Evolutionary conservation across 2,329 filamentous ascomycete species (phyloP).

Genomic region (Colletotrichum paranaense): DNA sequence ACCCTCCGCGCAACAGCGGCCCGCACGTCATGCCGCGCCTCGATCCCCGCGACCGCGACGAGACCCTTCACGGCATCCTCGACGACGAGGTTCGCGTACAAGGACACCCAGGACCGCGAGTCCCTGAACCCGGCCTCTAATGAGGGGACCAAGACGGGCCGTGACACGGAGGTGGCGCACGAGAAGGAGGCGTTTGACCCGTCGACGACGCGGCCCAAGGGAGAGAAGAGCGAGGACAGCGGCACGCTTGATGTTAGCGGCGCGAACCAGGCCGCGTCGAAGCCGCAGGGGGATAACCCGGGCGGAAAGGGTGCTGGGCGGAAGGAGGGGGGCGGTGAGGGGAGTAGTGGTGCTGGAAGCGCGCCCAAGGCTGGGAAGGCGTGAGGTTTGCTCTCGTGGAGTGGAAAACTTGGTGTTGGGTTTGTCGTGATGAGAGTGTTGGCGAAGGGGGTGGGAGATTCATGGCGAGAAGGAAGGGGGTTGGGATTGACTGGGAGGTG

Average conservation of each 20-base stretch:
- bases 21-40: not conserved
- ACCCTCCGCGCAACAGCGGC: constrained; percentile 8
- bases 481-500: too few relatives aligned
- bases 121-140: constrained; percentile 72
- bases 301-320: constrained; percentile 45
- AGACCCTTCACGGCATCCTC: constrained; percentile 49
- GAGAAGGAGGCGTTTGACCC: constrained; percentile 76
- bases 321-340: constrained; percentile 47
- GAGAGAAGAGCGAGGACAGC: constrained; percentile 56
- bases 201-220: constrained; percentile 73
- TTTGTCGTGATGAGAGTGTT: not conserved
- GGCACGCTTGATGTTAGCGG: constrained; percentile 54
- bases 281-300: constrained; percentile 49
- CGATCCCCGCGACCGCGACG: constrained; percentile 9
- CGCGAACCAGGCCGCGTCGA: constrained; percentile 57
- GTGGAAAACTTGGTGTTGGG: too few relatives aligned
- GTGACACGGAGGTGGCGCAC: constrained; percentile 67
- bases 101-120: constrained; percentile 67
- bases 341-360: constrained; percentile 44
- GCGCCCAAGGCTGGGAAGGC: constrained; percentile 45
- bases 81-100: constrained; percentile 51
- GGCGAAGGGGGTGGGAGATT: not conserved
- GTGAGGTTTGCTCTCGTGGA: not conserved
- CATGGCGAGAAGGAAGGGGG: not conserved
- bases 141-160: constrained; percentile 77